phyloP scores from a whole-genome alignment of 192 early-diverging fungal genomes.

The Umbelopsis sp. region DNA sequence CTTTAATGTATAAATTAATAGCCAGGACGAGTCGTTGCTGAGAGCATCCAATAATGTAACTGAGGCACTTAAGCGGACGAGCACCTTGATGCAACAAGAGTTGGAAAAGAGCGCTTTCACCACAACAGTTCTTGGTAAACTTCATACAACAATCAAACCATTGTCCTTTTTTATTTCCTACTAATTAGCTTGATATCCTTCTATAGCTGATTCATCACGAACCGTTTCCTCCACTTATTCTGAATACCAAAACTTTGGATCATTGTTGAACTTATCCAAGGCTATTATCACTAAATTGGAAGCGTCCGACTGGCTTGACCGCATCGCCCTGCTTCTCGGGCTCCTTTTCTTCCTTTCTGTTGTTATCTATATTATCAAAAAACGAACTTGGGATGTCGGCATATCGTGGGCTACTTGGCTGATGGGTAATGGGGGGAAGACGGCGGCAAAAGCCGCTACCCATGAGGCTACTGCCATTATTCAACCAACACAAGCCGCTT shows the following conservation, averaged over 20 bases:
- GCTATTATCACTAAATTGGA: slow-evolving; percentile 65
- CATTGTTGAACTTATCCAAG: slow-evolving; percentile 55
- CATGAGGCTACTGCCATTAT: not conserved
- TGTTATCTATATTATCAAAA: slow-evolving; percentile 65
- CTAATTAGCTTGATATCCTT: not conserved
- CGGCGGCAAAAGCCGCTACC: not conserved
- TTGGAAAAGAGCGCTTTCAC: slow-evolving; percentile 61
- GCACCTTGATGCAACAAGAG: slow-evolving; percentile 66
- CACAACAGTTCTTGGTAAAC: slow-evolving; percentile 54
- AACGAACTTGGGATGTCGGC: slow-evolving; percentile 61
- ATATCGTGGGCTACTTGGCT: slow-evolving; percentile 36
- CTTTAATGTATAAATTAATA: slow-evolving; percentile 17
- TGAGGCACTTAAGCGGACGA: slow-evolving; percentile 55
- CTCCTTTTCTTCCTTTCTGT: slow-evolving; percentile 60
- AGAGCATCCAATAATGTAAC: slow-evolving; percentile 60
- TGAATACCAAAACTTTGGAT: slow-evolving; percentile 60
- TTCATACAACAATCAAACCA: not conserved
- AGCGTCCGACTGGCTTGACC: slow-evolving; percentile 68
- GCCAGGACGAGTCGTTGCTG: slow-evolving; percentile 47
- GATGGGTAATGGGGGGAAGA: not conserved
- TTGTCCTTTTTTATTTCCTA: not conserved
- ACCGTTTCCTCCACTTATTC: slow-evolving; percentile 48
- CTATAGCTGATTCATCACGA: slow-evolving; percentile 58
- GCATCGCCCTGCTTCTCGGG: slow-evolving; percentile 60
- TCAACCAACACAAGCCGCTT: not conserved